Percentiles rank a stretch among this genome's conserved stretches.
Evolutionary conservation across 495 filamentous ascomycete genomes (phyloP).

Genomic region (Neurospora sublineolata): DNA sequence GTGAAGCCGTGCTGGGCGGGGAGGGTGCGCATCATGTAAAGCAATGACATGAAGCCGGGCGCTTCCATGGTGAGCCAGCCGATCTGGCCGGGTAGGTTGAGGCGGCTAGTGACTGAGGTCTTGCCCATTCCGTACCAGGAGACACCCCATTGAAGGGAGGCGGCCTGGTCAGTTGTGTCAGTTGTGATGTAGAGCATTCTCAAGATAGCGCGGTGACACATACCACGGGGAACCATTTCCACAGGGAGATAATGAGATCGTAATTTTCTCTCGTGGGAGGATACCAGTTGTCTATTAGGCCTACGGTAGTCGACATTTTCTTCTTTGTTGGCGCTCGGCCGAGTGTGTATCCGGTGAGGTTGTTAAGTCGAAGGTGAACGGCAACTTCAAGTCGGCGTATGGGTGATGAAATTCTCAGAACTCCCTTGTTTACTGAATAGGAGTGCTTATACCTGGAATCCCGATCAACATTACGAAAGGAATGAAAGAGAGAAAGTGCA

Average conservation of each 20-base stretch:
- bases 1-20: slow-evolving; percentile 39
- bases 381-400: not conserved
- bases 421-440: not conserved
- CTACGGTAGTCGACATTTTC: slow-evolving; percentile 10
- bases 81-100: slow-evolving; percentile 82
- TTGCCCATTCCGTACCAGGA: slow-evolving; percentile 72
- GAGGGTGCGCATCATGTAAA: slow-evolving; percentile 63
- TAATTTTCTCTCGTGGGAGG: slow-evolving; percentile 43
- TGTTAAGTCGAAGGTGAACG: not conserved
- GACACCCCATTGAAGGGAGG: slow-evolving; percentile 49
- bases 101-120: slow-evolving; percentile 55
- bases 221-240: slow-evolving; percentile 37
- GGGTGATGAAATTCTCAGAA: not conserved
- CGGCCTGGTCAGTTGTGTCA: slow-evolving; percentile 30
- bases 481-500: not conserved
- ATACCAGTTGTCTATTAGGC: slow-evolving; percentile 35
- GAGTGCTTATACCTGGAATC: not conserved
- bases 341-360: not conserved
- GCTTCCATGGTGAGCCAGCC: slow-evolving; percentile 84
- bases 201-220: not conserved
- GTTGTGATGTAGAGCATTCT: not conserved
- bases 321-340: not conserved
- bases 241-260: slow-evolving; percentile 39
- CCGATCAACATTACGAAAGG: not conserved
- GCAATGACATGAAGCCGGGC: slow-evolving; percentile 59